phyloP scores from a whole-genome alignment of 1,284 basidiomycete species.

The Heterobasidion irregulare region DNA sequence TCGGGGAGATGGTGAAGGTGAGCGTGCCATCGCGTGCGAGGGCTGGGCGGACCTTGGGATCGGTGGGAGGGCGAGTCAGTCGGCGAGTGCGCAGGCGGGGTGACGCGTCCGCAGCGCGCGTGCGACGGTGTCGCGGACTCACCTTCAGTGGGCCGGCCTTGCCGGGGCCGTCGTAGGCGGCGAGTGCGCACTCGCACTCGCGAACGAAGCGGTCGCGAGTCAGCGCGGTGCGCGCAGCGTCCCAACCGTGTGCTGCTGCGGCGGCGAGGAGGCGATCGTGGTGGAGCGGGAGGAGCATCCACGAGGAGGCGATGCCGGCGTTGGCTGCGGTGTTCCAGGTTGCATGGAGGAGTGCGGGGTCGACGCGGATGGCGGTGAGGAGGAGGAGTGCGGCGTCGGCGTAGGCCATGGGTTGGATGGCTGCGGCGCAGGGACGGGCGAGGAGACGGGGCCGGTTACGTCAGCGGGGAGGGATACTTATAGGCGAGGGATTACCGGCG shows the following conservation, averaged over 20 bases:
- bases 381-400: constrained; percentile 24
- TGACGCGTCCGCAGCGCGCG: background rate
- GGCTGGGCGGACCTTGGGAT: constrained; percentile 47
- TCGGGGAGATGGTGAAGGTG: constrained; percentile 30
- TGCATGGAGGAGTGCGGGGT: constrained; percentile 34
- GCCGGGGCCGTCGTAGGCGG: constrained; percentile 13
- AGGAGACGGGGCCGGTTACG: background rate
- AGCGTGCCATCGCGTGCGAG: constrained; percentile 38
- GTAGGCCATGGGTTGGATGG: background rate
- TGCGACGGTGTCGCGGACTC: background rate
- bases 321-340: constrained; percentile 50
- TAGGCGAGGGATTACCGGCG: background rate
- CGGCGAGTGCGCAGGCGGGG: background rate
- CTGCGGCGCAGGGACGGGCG: constrained; percentile 3
- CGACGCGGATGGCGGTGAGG: constrained; percentile 50
- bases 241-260: constrained; percentile 42
- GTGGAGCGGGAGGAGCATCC: constrained; percentile 52
- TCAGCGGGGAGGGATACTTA: background rate
- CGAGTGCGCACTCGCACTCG: constrained; percentile 6
- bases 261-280: constrained; percentile 46
- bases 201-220: constrained; percentile 5
- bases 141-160: constrained; percentile 27
- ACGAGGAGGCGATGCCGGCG: constrained; percentile 36
- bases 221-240: constrained; percentile 6
- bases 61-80: background rate